Evolutionary conservation across 2,329 filamentous ascomycete genomes (phyloP), one percentile per base, ranked within the genome.

Genomic region (Calonectria multiphialidica): DNA sequence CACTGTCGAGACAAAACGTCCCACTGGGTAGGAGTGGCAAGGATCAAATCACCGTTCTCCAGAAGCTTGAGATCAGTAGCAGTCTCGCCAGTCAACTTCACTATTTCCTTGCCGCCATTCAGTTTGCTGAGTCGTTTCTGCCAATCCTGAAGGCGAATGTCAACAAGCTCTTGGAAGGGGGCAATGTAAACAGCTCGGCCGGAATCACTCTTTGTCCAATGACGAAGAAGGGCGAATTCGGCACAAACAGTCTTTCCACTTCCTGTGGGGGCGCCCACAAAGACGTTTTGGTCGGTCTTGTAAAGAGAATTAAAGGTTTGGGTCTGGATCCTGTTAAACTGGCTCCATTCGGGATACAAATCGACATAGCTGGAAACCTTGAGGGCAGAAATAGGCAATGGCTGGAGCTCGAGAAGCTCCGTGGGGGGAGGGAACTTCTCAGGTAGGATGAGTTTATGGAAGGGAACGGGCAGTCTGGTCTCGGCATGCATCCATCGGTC

Each of bases 401-500:
- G 94, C 81, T 99, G 97, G 78, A 99, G 89, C 80, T 98, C 96
- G 25, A 98, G 89, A 53, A 98, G 88, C 73, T 95, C 95, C 0
- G 97, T 99, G 81, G 98, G 96, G 47, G 97, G 93, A 35, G 96
- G 96, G 83, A 99, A 99, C 80, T 97, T 97, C 83, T 98, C 96
- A 0, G 97, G 97, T 6, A 99, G 89, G 50, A 98, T 94, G 33
- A 99, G 88, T 82, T 98, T 98, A 82, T 98, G 94, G 86, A 99
- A 98, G 0, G 96, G 96, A 2, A 99, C 93, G 0, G 96, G 93
- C 66, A 99, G 87, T 81, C 96, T 95, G 1, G 96, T 98, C 85
- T 99, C 96, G 0, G 96, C 95, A 82, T 98, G 95, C 95, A 99
- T 98, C 97, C 97, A 99, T 77, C 97, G 90, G 83, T 99, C 97